Evolutionary conservation across 495 filamentous ascomycete species (phyloP), one percentile per base, ranked within the genome.

Genomic region (Emericellopsis terricola): DNA sequence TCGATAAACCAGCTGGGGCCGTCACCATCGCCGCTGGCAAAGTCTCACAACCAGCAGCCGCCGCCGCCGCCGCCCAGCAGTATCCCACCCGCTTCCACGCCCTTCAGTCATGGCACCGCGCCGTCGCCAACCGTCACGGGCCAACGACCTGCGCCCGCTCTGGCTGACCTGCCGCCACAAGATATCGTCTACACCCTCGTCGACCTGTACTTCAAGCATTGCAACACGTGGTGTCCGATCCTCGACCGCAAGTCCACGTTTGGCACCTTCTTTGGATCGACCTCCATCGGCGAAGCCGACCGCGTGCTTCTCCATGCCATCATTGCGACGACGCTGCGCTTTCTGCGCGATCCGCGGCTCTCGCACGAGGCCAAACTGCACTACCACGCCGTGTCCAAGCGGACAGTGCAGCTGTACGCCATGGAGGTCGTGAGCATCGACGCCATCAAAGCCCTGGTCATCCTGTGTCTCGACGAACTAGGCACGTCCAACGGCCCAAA

Each of bases 201-300:
- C 7, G 81, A 91, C 45, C 60, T 91, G 2, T 93, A 86, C 52
- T 93, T 93, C 50, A 80, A 87, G 41, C 79, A 89, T 39, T 71
- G 92, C 49, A 86, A 91, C 49, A 78, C 81, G 0, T 91, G 81
- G 76, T 91, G 81, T 53, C 84, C 84, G 1, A 87, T 93, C 17
- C 59, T 93, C n/a, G 81, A 92, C 51, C 72, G 81, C 2, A 70
- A 78, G 41, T 70, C 76, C 1, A 85, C 78, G 0, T 50, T 91
- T 6, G 80, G 89, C 44, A 69, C 76, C 7, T 65, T 92, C 11
- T 92, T 92, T 43, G 78, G 78, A 0, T 57, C 76, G 4, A 71
- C 77, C 1, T 66, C 75, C 9, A 59, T 85, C 3, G 76, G 83
- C 14, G 81, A 86, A 47, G 71, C 72, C 14, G 82, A 92, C 45